Conservation (phyloP, 768 basidiomycete species). For the Kwoniella sp. region DNA sequence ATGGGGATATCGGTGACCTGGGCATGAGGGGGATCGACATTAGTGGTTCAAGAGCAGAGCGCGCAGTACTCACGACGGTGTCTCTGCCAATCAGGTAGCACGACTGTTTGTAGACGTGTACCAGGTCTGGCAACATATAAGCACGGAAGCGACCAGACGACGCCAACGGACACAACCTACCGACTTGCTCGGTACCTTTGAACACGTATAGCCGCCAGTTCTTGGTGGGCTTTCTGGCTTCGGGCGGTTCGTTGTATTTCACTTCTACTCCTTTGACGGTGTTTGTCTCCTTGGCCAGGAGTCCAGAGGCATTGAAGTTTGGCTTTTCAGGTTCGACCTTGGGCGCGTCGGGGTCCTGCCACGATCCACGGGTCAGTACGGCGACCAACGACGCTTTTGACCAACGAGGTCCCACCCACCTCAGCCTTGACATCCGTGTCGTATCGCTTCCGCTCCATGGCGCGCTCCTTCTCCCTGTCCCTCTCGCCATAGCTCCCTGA, state of each 20-base stretch:
- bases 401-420: constrained; percentile 9
- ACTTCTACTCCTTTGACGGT: constrained; percentile 68
- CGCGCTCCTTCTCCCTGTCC: constrained; percentile 46
- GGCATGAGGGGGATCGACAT: no score
- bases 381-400: background rate
- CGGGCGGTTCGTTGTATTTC: constrained; percentile 98
- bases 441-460: constrained; percentile 41
- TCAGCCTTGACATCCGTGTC: constrained; percentile 34
- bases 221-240: constrained; percentile 82
- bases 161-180: constrained; percentile 58
- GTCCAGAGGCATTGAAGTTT: constrained; percentile 80
- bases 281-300: constrained; percentile 94
- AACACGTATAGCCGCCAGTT: constrained; percentile 97
- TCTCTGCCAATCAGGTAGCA: constrained; percentile 92
- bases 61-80: constrained; percentile 59
- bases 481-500: constrained; percentile 26
- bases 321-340: constrained; percentile 65
- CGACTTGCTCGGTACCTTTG: constrained; percentile 87
- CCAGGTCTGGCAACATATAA: constrained; percentile 59
- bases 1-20: constrained; percentile 65
- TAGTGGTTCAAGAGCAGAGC: background rate
- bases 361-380: background rate
- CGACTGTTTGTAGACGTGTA: constrained; percentile 90
- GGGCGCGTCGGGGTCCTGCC: constrained; percentile 49
- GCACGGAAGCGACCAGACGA: background rate